A percentile compares a stretch with the other conserved stretches of the same genome.
phyloP scores from a whole-genome alignment of 306 rosid species.

The Vigna reflexopilosa region DNA sequence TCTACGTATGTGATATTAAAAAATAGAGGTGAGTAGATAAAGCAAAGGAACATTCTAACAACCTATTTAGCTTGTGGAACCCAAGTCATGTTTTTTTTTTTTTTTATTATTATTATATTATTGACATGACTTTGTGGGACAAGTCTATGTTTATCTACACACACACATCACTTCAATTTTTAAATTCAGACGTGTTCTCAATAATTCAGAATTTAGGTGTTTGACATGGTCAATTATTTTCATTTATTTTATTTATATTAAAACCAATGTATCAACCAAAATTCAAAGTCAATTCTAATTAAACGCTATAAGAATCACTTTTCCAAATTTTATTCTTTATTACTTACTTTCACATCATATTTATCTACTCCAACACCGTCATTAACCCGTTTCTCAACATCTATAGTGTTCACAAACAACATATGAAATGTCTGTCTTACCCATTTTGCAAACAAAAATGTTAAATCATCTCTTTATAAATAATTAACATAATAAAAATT shows the following conservation, averaged over 20 bases:
- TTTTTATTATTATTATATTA: background rate
- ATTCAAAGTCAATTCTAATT: conserved; percentile 22
- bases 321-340: background rate
- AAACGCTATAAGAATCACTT: background rate
- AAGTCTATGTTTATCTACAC: conserved; percentile 51
- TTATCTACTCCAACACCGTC: conserved; percentile 27
- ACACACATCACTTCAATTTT: background rate
- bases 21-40: background rate
- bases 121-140: conserved; percentile 35
- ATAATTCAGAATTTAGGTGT: background rate
- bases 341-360: background rate
- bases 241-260: background rate
- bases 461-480: background rate
- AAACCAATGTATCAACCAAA: background rate
- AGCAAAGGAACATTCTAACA: conserved; percentile 20
- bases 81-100: background rate
- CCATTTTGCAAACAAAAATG: background rate
- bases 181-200: conserved; percentile 35
- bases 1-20: no score
- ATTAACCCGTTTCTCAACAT: background rate
- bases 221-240: conserved; percentile 2
- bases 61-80: conserved; percentile 2
- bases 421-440: conserved; percentile 12
- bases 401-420: background rate
- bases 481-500: no score